A percentile compares a stretch with the other conserved stretches of the same genome.
Evolutionary conservation across 306 rosid species (phyloP).

Genomic region (Argentina anserina): DNA sequence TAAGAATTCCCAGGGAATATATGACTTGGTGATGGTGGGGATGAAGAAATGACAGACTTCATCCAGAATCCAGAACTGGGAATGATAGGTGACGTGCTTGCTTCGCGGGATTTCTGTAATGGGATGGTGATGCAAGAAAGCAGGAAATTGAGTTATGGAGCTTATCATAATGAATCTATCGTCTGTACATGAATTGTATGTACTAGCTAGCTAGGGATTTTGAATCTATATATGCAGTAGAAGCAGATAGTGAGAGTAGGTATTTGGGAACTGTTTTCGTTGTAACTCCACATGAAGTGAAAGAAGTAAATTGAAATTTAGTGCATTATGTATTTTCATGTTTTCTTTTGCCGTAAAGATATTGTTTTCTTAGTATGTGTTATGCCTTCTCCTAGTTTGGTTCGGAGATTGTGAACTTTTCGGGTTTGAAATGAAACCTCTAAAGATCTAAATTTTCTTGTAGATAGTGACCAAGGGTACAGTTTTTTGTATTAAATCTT

Average conservation of each 20-base stretch:
- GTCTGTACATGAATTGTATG: background rate
- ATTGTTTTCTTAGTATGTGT: background rate
- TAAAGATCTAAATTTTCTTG: background rate
- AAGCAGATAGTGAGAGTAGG: background rate
- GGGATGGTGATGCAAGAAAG: constrained; percentile 37
- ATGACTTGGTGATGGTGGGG: constrained; percentile 46
- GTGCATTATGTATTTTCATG: background rate
- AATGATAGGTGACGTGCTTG: constrained; percentile 45
- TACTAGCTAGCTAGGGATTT: background rate
- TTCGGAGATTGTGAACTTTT: background rate
- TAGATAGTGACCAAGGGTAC: background rate
- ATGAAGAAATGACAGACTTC: constrained; percentile 38
- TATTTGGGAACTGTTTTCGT: background rate
- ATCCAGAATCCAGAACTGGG: constrained; percentile 51
- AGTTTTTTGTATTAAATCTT: background rate
- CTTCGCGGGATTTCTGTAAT: constrained; percentile 39
- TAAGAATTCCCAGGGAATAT: background rate
- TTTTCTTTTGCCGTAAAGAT: background rate
- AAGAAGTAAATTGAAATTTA: background rate
- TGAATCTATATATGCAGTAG: too few relatives aligned
- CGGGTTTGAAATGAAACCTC: background rate
- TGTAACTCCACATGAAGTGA: background rate
- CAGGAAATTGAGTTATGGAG: background rate
- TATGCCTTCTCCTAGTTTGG: background rate
- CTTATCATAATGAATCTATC: background rate